A percentile compares a stretch with the other conserved stretches of the same genome.
phyloP scores from a whole-genome alignment of 139 green algal genomes.

The Coelastrella sp. region DNA sequence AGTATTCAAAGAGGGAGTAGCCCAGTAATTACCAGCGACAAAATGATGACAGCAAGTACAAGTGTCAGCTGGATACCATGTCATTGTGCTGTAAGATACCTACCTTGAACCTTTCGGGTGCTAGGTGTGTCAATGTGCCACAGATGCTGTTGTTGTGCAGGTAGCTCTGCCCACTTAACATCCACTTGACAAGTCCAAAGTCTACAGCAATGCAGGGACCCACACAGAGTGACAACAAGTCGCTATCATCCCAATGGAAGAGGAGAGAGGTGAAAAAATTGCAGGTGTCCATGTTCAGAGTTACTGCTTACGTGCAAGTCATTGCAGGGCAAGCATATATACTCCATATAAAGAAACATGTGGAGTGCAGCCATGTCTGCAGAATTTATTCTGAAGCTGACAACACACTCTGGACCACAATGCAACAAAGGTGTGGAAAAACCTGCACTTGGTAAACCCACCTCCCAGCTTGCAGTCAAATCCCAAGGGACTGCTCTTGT shows the following conservation, averaged over 20 bases:
- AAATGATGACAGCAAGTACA: background rate
- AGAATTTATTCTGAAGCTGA: too few species aligned
- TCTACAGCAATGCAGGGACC: background rate
- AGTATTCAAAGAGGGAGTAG: too few species aligned
- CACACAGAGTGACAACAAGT: background rate
- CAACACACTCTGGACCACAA: background rate
- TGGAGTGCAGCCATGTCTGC: too few species aligned
- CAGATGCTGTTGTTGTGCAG: background rate
- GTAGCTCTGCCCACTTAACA: background rate
- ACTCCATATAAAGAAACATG: too few species aligned
- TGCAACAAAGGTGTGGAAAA: background rate
- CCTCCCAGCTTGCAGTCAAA: slow-evolving; percentile 8
- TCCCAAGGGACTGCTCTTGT: background rate
- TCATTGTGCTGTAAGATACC: background rate
- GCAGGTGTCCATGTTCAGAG: background rate
- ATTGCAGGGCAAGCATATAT: too few species aligned
- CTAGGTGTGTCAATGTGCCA: slow-evolving; percentile 5
- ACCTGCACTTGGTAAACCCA: background rate
- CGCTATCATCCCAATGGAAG: background rate
- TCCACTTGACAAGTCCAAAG: background rate
- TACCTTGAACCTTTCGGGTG: background rate
- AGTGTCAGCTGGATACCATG: background rate
- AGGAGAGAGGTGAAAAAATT: background rate
- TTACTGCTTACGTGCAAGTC: too few species aligned
- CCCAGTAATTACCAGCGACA: too few species aligned